Conservation (phyloP, 1,139 yeast genomes). For the Kazachstania sp. region DNA sequence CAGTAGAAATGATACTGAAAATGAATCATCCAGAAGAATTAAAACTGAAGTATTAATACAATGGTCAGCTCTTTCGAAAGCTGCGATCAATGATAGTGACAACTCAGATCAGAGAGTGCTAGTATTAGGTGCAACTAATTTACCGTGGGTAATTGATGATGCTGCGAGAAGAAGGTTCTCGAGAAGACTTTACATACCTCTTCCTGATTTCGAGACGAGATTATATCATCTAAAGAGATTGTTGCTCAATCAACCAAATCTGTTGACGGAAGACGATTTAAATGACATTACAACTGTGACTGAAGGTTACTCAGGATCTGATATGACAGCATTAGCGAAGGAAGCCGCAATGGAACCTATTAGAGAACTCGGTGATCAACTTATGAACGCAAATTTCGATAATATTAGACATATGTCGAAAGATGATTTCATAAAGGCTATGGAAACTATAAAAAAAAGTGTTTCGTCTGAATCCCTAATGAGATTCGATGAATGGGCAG, state of each 20-base stretch:
- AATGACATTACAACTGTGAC: constrained; percentile 41
- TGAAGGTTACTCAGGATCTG: constrained; percentile 56
- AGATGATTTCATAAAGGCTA: constrained; percentile 44
- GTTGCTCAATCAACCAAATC: constrained; percentile 31
- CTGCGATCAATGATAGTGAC: constrained; percentile 34
- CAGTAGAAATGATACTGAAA: constrained; percentile 45
- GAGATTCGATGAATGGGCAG: constrained; percentile 48
- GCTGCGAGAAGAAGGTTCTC: constrained; percentile 60
- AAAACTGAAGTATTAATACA: constrained; percentile 57
- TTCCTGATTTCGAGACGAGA: constrained; percentile 54
- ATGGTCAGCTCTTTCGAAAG: constrained; percentile 56
- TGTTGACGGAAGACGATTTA: constrained; percentile 42
- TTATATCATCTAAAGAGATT: constrained; percentile 43
- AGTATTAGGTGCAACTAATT: constrained; percentile 54
- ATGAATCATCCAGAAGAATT: constrained; percentile 44
- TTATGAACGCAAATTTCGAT: constrained; percentile 46
- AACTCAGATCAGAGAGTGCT: constrained; percentile 38
- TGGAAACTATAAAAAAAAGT: constrained; percentile 48
- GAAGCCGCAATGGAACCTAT: constrained; percentile 70
- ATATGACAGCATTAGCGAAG: constrained; percentile 56
- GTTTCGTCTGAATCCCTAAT: constrained; percentile 46
- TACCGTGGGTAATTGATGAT: constrained; percentile 64
- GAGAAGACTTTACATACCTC: constrained; percentile 53
- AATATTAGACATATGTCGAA: constrained; percentile 45
- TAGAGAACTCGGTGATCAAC: constrained; percentile 49